phyloP scores from a whole-genome alignment of 2,329 filamentous ascomycete species.

The Fusarium tanahbumbuense region DNA sequence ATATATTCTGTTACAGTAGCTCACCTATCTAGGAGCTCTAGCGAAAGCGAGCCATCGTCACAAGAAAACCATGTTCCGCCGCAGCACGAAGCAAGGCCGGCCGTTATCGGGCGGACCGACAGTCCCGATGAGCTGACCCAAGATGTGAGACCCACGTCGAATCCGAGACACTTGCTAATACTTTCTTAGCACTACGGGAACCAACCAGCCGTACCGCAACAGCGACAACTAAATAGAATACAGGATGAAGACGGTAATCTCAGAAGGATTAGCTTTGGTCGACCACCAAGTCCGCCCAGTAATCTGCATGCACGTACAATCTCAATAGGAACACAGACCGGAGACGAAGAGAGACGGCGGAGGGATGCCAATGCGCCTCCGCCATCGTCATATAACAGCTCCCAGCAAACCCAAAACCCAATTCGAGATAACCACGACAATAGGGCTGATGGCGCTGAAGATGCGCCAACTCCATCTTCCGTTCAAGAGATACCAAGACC shows the following conservation, averaged over 20 bases:
- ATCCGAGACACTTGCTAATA: neutral
- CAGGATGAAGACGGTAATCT: neutral
- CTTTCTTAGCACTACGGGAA: neutral
- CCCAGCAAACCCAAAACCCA: neutral
- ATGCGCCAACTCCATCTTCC: neutral
- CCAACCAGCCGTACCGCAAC: neutral
- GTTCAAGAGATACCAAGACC: neutral
- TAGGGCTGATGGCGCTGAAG: neutral
- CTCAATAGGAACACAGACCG: neutral
- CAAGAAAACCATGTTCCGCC: neutral
- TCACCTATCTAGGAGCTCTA: neutral
- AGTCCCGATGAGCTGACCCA: conserved; percentile 13
- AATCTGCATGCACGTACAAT: neutral
- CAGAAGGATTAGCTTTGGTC: neutral
- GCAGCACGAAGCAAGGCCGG: neutral
- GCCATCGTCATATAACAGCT: neutral
- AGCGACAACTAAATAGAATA: neutral
- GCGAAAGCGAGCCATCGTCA: neutral
- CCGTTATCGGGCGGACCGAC: neutral
- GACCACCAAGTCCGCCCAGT: fast-evolving
- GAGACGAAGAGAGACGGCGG: neutral
- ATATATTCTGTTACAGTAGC: fast-evolving
- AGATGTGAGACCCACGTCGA: neutral
- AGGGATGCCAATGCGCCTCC: neutral
- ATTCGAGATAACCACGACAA: neutral